Evolutionary conservation across 768 basidiomycete species (phyloP).

Genomic region (Rhodosporidiobolus sp.): DNA sequence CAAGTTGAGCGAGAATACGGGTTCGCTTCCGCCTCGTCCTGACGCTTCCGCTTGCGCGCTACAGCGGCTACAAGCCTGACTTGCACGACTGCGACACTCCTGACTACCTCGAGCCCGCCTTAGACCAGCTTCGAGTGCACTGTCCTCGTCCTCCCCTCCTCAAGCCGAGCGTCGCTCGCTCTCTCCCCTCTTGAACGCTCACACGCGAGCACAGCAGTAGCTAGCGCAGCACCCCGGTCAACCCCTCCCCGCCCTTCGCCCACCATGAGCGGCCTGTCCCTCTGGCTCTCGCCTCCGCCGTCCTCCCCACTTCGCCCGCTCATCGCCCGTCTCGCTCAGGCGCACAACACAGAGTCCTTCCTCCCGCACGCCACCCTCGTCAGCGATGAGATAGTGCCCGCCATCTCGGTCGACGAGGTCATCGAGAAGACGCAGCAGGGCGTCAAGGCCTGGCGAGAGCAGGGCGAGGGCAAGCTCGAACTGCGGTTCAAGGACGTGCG

Average conservation of each 20-base stretch:
- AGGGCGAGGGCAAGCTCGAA: background rate
- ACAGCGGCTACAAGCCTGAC: too few species aligned
- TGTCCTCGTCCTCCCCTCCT: background rate
- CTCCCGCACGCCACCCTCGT: conserved; percentile 14
- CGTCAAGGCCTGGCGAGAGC: background rate
- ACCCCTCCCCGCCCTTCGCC: background rate
- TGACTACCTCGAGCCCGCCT: too few species aligned
- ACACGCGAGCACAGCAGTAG: too few species aligned
- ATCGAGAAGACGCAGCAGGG: background rate
- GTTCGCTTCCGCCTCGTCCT: too few species aligned
- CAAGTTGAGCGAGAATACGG: too few species aligned
- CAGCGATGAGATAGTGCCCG: conserved; percentile 2
- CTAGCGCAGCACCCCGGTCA: too few species aligned
- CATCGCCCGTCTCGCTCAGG: background rate
- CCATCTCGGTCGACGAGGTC: background rate
- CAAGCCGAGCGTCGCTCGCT: background rate
- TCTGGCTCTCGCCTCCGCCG: conserved; percentile 11
- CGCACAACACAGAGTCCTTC: background rate
- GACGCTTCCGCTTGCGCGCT: too few species aligned
- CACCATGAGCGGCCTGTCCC: conserved; percentile 4
- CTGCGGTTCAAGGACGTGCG: conserved; percentile 10
- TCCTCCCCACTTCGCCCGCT: background rate
- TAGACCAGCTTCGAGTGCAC: too few species aligned
- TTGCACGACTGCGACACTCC: too few species aligned
- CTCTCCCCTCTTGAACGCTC: background rate